These are phyloP conservation scores for Venturia effusa DNA, from an alignment of 2,329 filamentous ascomycete species.

Conservation along the genomic window DNA sequence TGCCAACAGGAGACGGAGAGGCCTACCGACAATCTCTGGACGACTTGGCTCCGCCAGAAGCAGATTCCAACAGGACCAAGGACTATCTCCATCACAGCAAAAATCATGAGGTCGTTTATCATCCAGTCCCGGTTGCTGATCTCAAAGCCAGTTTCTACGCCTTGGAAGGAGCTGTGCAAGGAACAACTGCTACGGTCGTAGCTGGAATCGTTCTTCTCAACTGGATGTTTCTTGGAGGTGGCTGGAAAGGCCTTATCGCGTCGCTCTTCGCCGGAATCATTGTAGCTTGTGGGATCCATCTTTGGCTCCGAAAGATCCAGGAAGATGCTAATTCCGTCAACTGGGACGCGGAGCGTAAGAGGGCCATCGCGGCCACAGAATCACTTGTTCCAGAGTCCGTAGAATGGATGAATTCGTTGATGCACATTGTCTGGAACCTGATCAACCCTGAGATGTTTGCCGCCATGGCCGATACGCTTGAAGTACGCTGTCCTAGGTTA, in stretches of 20 bases:
- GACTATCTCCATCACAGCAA: constrained; percentile 15
- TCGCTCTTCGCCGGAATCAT: neutral
- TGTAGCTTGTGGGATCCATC: constrained; percentile 28
- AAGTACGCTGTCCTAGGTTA: constrained; percentile 22
- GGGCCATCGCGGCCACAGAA: constrained; percentile 37
- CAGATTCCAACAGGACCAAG: constrained; percentile 20
- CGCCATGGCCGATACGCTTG: constrained; percentile 57
- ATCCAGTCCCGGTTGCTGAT: neutral
- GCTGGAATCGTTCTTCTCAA: constrained; percentile 19
- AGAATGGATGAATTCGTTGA: constrained; percentile 60
- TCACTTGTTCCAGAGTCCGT: constrained; percentile 50
- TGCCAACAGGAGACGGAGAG: neutral
- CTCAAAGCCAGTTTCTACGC: constrained; percentile 27
- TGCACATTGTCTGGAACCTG: constrained; percentile 60
- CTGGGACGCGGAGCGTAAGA: constrained; percentile 52
- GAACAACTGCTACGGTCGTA: constrained; percentile 27
- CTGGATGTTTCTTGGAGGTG: neutral
- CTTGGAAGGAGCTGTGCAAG: constrained; percentile 35
- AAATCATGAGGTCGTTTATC: neutral
- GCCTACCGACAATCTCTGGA: neutral
- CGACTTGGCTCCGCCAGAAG: constrained; percentile 2
- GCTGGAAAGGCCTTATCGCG: neutral
- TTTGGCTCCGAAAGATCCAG: constrained; percentile 52
- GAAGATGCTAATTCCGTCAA: constrained; percentile 53
- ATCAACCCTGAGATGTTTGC: constrained; percentile 66